These are phyloP conservation scores for Pinus albicaulis DNA, from an alignment of 75 land plant genomes.

Conservation along the genomic window DNA sequence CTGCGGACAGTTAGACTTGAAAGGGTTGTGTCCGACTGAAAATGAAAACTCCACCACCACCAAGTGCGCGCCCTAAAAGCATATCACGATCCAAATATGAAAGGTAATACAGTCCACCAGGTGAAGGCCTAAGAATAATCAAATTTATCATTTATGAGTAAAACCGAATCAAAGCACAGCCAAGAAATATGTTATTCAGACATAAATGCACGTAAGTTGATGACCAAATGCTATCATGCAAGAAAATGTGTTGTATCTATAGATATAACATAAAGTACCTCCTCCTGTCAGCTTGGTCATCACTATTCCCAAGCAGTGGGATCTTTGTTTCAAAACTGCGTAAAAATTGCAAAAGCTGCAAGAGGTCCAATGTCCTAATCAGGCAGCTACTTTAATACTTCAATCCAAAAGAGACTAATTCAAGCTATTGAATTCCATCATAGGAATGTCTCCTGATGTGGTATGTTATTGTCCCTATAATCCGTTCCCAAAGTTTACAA, in stretches of 20 bases:
- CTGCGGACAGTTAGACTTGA: not conserved
- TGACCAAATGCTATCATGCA: not conserved
- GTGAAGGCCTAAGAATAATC: slow-evolving; percentile 45
- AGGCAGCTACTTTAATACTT: not conserved
- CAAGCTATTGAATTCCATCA: not conserved
- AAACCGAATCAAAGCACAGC: not conserved
- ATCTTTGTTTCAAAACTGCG: slow-evolving; percentile 56
- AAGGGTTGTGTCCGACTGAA: slow-evolving; percentile 83
- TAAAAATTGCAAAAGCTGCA: slow-evolving; percentile 81
- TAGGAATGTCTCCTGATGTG: not conserved
- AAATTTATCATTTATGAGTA: not conserved
- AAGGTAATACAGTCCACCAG: slow-evolving; percentile 87
- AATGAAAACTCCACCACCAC: slow-evolving; percentile 86
- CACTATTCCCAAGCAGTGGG: slow-evolving; percentile 17
- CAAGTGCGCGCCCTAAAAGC: slow-evolving; percentile 91
- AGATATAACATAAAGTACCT: slow-evolving; percentile 12
- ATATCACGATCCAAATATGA: slow-evolving; percentile 81
- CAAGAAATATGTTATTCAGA: slow-evolving; percentile 4
- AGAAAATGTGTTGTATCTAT: not conserved
- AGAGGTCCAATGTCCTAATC: not conserved
- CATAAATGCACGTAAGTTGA: not conserved
- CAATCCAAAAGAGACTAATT: not conserved
- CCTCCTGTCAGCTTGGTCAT: slow-evolving; percentile 13
- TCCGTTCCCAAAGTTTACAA: not conserved
- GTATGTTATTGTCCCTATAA: not conserved